Base-by-base conservation (phyloP, 345 rosid genomes). In the Salix udensis region DNA sequence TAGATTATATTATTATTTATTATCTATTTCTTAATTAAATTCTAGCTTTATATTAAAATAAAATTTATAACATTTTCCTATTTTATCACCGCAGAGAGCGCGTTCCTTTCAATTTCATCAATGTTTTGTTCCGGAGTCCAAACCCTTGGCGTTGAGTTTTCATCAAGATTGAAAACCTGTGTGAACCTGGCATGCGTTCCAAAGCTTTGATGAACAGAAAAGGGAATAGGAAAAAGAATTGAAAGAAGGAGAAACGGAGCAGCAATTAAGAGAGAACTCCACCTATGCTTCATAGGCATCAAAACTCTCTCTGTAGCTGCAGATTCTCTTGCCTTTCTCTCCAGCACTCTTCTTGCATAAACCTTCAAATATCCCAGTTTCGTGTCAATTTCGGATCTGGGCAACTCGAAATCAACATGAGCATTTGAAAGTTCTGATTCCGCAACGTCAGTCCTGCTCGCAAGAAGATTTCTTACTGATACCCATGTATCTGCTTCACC, bases 61-160 rank as follows among this genome's bases (percentile, higher is more conserved):
- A 34, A 34, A 34, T 34, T 34, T 0, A 34, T 4, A 34, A 34
- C 6, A 4, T 34, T 34, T 34, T 34, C 6, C 36, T 34, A 34
- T 34, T 34, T 34, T 34, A 31, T 87, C 85, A 92, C 97, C 89
- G 84, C 91, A 34, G 83, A 46, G 0, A 89, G 89, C 31, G 94
- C 97, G 67, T 89, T 89, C 84, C 83, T 89, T 48, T 89, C 87
- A 64, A 92, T 89, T 79, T 82, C 77, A 74, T 81, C 86, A 26
- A 88, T 89, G 82, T 92, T 92, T 81, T 92, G 91, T 80, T 89
- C 90, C 70, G 91, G 90, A 50, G 90, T 86, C 94, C 97, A 92
- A 80, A 90, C 77, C 77, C 94, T 85, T 58, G 94, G 93, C 89
- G 88, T 82, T 65, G 90, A 89, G 74, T 88, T 94, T 72, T 85